These are phyloP conservation scores for Cyclostephanos tholiformis DNA, from an alignment of 108 stramenopile species.

Conservation along the genomic window DNA sequence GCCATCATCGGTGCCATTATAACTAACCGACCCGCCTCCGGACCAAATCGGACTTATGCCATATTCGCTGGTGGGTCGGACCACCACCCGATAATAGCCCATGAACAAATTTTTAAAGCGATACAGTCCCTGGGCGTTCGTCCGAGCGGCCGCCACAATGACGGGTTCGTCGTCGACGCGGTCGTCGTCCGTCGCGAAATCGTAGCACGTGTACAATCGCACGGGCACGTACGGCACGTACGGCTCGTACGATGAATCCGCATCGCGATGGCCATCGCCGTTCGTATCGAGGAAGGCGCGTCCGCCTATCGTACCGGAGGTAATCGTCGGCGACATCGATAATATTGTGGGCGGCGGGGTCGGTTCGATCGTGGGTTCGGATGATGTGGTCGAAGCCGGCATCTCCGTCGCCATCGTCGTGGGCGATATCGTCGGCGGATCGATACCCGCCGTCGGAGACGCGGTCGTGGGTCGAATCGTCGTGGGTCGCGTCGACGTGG, in stretches of 20 bases:
- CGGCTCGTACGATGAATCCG: slow-evolving; percentile 19
- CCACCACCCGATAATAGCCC: slow-evolving; percentile 30
- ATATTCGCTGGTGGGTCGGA: slow-evolving; percentile 20
- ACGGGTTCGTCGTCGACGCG: slow-evolving; percentile 10
- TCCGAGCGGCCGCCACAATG: slow-evolving; percentile 12
- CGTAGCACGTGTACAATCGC: slow-evolving; percentile 28
- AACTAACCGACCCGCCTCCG: background rate
- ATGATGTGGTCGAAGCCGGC: too few species aligned
- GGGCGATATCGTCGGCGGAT: background rate
- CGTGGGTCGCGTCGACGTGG: too few species aligned
- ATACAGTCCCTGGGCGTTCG: slow-evolving; percentile 36
- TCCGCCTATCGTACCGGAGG: slow-evolving; percentile 28
- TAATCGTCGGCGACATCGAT: background rate
- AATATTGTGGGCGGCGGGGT: background rate
- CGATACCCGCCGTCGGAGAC: background rate
- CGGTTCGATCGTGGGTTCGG: background rate
- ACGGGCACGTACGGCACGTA: slow-evolving; percentile 29
- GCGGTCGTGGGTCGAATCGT: too few species aligned
- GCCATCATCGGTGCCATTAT: background rate
- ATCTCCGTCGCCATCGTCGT: background rate
- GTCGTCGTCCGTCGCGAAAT: slow-evolving; percentile 2
- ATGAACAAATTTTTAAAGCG: slow-evolving; percentile 25
- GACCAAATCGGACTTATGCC: slow-evolving; percentile 30
- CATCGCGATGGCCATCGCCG: slow-evolving; percentile 22
- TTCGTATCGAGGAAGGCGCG: slow-evolving; percentile 39